Percentiles rank a stretch among this genome's conserved stretches.
phyloP scores from a whole-genome alignment of 805 yeast genomes.

The Yamadazyma tumulicola region DNA sequence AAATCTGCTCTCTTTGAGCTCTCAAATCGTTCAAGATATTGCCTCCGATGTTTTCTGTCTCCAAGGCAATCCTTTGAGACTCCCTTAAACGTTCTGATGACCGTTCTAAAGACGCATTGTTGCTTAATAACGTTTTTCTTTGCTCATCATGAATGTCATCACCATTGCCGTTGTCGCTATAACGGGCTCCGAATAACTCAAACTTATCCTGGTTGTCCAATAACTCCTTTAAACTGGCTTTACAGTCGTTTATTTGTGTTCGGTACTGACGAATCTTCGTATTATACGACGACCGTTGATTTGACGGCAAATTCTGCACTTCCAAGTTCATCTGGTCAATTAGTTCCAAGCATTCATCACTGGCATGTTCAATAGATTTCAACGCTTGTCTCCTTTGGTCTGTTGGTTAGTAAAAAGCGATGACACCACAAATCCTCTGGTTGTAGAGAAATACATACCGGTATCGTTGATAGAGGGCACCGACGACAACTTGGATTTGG shows the following conservation, averaged over 20 bases:
- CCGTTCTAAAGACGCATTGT: conserved; percentile 77
- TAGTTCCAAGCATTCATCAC: conserved; percentile 79
- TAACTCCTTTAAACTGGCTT: conserved; percentile 49
- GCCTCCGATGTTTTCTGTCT: conserved; percentile 90
- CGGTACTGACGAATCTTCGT: conserved; percentile 73
- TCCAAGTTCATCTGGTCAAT: conserved; percentile 87
- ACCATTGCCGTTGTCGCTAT: conserved; percentile 30
- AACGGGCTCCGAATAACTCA: conserved; percentile 63
- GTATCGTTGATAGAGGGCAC: conserved; percentile 17
- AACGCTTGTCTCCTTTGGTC: conserved; percentile 53
- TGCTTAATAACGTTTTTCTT: conserved; percentile 73
- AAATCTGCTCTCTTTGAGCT: conserved; percentile 89
- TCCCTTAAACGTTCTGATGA: conserved; percentile 81
- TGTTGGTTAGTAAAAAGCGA: conserved; percentile 20
- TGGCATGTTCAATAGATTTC: conserved; percentile 58
- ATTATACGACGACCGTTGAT: conserved; percentile 64
- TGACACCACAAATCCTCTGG: neutral
- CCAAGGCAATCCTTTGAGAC: conserved; percentile 85
- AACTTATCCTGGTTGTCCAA: conserved; percentile 71
- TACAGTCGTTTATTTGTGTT: conserved; percentile 53
- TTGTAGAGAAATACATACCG: conserved; percentile 9
- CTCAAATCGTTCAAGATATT: conserved; percentile 83
- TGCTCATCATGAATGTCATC: conserved; percentile 55
- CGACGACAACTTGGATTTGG: conserved; percentile 59
- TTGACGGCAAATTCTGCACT: conserved; percentile 79